Evolutionary conservation across 2,329 filamentous ascomycete species (phyloP).

Genomic region (Monilinia laxa): DNA sequence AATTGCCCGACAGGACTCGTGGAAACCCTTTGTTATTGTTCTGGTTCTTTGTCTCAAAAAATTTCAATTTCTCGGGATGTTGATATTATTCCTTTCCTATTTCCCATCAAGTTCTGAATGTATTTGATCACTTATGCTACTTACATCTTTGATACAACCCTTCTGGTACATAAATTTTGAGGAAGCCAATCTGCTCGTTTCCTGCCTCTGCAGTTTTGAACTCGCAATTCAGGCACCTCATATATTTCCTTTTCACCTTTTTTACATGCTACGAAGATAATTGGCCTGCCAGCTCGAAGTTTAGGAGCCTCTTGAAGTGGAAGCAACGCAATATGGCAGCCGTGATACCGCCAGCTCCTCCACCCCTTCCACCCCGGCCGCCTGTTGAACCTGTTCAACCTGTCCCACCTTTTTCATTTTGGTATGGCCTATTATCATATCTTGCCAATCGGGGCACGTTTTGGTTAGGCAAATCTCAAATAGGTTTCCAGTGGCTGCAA

Average conservation of each 20-base stretch:
- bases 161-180: background rate
- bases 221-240: background rate
- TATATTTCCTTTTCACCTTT: no score
- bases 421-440: background rate
- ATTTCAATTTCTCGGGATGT: background rate
- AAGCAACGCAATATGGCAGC: no score
- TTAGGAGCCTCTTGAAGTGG: no score
- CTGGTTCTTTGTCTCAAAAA: background rate
- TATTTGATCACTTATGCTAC: background rate
- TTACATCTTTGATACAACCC: background rate
- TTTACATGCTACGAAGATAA: no score
- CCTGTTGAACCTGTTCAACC: no score
- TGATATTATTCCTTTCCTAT: background rate
- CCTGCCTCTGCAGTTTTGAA: background rate
- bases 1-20: background rate
- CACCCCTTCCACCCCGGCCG: no score
- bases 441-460: no score
- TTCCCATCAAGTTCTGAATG: background rate
- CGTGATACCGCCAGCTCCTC: no score
- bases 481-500: background rate
- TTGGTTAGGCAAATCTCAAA: background rate
- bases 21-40: conserved; percentile 3
- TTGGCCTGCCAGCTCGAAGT: no score
- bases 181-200: background rate
- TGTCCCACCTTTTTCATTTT: no score